Evolutionary conservation across 257 asterid species (phyloP), one percentile per base, ranked within the genome.

Genomic region (Capsicum baccatum): DNA sequence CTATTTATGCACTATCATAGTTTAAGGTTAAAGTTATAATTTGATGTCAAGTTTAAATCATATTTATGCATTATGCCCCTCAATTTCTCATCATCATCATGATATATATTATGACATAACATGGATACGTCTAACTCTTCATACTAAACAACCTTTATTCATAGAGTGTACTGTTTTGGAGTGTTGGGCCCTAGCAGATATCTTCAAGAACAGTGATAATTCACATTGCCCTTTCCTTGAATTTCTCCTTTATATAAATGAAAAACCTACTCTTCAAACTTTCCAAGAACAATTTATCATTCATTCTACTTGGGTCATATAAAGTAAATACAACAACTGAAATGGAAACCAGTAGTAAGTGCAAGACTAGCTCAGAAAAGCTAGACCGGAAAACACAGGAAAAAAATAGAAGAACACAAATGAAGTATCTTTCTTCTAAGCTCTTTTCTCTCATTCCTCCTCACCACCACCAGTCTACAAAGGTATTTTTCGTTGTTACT

Each of bases 381-480:
- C 69, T 5, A 12, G 89, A 87, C 39, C 39, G 89, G 54, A 84
- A 84, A 56, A 87, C 84, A 12, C 54, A 84, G 3, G 89, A 87
- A 52, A 87, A 83, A 62, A 87, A 84, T 44, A 63, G 89, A 57
- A 87, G 89, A 82, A 74, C 81, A 6, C 82, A 56, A 8, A 87
- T 87, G 89, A 87, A 87, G 73, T 14, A 6, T 70, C 87, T 87
- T 14, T 33, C 79, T 59, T 55, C 56, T 26, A 50, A 81, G 62
- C 89, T 87, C 16, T 47, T 59, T 74, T 81, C 89, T 63, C 79
- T 87, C 44, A 78, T 87, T 56, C 89, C 89, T 81, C 71, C 85
- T 7, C 69, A 84, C 64, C 87, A 87, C 52, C 83, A 26, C 70
- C 42, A 64, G 17, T 64, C 44, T 2, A 33, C 85, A 79, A 86